Evolutionary conservation across 2,329 filamentous ascomycete genomes (phyloP), one percentile per base, ranked within the genome.

Genomic region (Cladophialophora carrionii): DNA sequence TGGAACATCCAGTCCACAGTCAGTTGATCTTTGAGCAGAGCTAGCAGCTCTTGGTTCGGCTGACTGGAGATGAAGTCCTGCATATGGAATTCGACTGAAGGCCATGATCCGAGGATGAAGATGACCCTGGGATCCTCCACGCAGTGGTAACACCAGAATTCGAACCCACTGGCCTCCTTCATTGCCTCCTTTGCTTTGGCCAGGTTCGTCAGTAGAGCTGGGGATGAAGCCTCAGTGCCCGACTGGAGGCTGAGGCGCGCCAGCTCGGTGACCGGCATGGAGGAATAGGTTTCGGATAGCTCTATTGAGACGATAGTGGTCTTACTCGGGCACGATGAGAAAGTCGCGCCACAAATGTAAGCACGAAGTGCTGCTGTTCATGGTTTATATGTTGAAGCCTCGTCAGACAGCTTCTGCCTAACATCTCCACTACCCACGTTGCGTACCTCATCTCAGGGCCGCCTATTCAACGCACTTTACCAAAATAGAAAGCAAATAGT

Each of bases 41-140:
- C 68, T 1, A 83, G 69, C 2, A 81, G 14, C 1, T 71, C 71
- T 66, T 80, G 77, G 62, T 84, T 83, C 0, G 74, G 74, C 12
- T 71, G 51, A 0, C 79, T 77, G 0, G 78, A 76, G 4, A 83
- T 77, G 73, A 81, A 83, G 1, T 76, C 72, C 1, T 77, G 71
- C 62, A 76, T 71, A 58, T 84, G 81, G 58, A 77, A 74, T 1
- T 72, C 72, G 2, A 80, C 70, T 2, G 78, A 81, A 1, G 76
- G 73, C 81, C 81, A 83, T 64, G 76, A 77, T 8, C 80, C 81
- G 7, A 83, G 57, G 12, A 83, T 74, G 70, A 82, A 83, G 22
- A 80, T 70, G 10, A 72, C 71, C 0, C 73, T 69, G 0, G 78
- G 76, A 64, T 83, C 78, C 61, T 83, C 78, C n/a, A 78, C 53